These are phyloP conservation scores for Candida palmyrensis DNA, from an alignment of 805 yeast genomes.

Conservation along the genomic window DNA sequence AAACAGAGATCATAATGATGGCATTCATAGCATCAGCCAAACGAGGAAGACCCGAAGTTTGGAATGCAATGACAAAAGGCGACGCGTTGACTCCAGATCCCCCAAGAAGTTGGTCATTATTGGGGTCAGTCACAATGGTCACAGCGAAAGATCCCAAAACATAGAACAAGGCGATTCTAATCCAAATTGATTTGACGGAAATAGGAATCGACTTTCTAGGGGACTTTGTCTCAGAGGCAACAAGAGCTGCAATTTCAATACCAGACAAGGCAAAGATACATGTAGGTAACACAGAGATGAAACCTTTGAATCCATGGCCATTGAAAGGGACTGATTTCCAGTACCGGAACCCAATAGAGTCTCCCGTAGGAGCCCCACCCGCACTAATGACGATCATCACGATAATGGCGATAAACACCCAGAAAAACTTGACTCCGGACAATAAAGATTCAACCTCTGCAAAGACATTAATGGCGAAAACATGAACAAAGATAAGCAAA, in stretches of 20 bases:
- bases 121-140: constrained; percentile 27
- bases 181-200: constrained; percentile 25
- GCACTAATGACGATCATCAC: constrained; percentile 17
- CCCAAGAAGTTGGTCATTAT: constrained; percentile 20
- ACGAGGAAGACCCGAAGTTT: constrained; percentile 25
- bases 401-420: constrained; percentile 16
- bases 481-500: constrained; percentile 28
- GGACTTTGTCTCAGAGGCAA: constrained; percentile 28
- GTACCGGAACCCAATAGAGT: constrained; percentile 26
- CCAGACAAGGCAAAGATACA: constrained; percentile 51
- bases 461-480: constrained; percentile 31
- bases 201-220: constrained; percentile 27
- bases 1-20: constrained; percentile 33
- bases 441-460: constrained; percentile 26
- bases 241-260: constrained; percentile 34
- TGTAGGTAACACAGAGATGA: constrained; percentile 49
- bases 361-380: constrained; percentile 21
- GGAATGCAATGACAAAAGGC: constrained; percentile 37
- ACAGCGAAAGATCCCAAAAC: constrained; percentile 24
- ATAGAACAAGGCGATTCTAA: constrained; percentile 25
- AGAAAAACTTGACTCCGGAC: constrained; percentile 19
- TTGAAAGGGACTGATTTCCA: constrained; percentile 29
- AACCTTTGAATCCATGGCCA: constrained; percentile 20
- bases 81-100: constrained; percentile 28
- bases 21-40: constrained; percentile 34